A percentile compares a stretch with the other conserved stretches of the same genome.
Evolutionary conservation across 192 early-diverging fungal genomes (phyloP).

Genomic region (Linnemannia hyalina): DNA sequence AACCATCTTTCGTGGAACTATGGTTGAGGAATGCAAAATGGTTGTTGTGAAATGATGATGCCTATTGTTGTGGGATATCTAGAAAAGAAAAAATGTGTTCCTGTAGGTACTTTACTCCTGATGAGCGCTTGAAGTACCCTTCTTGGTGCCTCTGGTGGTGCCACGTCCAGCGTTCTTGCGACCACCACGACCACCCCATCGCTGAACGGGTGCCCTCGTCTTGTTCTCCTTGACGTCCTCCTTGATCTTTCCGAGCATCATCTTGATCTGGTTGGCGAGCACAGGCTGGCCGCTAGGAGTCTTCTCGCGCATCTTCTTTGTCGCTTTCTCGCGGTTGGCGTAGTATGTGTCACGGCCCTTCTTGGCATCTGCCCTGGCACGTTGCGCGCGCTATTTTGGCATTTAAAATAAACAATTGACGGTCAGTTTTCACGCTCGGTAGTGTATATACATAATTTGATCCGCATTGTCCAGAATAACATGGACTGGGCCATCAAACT

Average conservation of each 20-base stretch:
- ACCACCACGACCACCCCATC: constrained; percentile 47
- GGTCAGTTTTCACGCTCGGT: neutral
- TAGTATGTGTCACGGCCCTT: constrained; percentile 56
- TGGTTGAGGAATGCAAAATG: neutral
- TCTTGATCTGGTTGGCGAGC: constrained; percentile 54
- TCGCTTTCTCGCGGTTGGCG: constrained; percentile 49
- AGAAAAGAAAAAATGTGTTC: neutral
- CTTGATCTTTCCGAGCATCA: constrained; percentile 57
- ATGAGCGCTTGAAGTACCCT: constrained; percentile 44
- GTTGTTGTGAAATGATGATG: neutral
- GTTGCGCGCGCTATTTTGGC: constrained; percentile 32
- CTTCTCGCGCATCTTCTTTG: constrained; percentile 39
- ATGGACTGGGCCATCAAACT: neutral
- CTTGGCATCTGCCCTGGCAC: constrained; percentile 43
- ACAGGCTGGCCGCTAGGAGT: constrained; percentile 46
- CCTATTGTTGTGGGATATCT: neutral
- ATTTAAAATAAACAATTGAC: neutral
- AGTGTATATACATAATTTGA: neutral
- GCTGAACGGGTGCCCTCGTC: constrained; percentile 39
- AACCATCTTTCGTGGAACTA: neutral
- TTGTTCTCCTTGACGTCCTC: constrained; percentile 51
- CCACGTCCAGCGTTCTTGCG: constrained; percentile 42
- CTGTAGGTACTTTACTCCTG: neutral
- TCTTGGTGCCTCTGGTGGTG: constrained; percentile 31
- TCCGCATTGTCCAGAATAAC: neutral